Evolutionary conservation across 441 rosid genomes (phyloP).

Genomic region (Omphalea diandra): DNA sequence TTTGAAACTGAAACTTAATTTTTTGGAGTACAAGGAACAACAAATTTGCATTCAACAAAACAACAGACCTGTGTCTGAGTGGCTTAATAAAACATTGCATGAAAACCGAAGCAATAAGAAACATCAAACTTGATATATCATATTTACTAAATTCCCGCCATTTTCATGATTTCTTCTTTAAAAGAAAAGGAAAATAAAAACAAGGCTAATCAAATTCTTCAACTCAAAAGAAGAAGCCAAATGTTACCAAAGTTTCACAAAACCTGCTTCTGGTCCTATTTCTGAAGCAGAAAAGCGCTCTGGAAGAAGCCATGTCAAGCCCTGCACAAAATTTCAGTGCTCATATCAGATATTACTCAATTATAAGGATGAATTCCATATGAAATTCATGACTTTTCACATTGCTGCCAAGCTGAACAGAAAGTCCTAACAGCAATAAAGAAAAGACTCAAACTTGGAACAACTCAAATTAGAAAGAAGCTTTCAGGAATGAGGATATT

Average conservation of each 20-base stretch:
- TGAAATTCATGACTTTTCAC: constrained; percentile 8
- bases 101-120: neutral
- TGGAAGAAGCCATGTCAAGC: constrained; percentile 95
- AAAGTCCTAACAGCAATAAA: constrained; percentile 8
- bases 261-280: constrained; percentile 99
- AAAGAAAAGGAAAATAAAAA: constrained; percentile 5
- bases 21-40: neutral
- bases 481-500: neutral
- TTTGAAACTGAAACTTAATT: neutral
- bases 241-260: constrained; percentile 89
- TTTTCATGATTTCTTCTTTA: neutral
- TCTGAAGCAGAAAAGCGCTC: constrained; percentile 90
- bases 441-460: neutral
- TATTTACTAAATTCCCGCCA: neutral
- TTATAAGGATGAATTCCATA: constrained; percentile 3
- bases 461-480: neutral
- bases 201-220: constrained; percentile 22
- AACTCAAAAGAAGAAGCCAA: constrained; percentile 50
- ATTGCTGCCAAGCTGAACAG: constrained; percentile 8
- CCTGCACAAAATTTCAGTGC: constrained; percentile 44
- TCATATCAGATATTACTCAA: constrained; percentile 21
- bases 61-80: neutral
- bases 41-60: constrained; percentile 1
- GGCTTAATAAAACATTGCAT: neutral
- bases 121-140: neutral